Base-by-base conservation (phyloP, 805 yeast genomes). In the Priceomyces haplophilus region DNA sequence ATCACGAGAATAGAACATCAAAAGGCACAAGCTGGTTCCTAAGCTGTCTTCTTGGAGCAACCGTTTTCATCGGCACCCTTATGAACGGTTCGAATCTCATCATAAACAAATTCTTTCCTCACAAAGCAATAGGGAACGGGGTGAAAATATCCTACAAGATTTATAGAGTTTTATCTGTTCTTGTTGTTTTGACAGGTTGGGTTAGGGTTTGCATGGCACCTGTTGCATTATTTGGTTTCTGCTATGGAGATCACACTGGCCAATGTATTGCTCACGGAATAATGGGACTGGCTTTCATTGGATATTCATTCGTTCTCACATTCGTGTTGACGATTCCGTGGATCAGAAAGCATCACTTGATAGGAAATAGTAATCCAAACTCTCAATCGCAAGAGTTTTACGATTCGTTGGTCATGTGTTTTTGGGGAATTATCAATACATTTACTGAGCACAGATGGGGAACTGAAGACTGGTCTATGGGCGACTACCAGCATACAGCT, bases 391-490 rank as follows among this genome's bases (percentile, higher is more conserved):
- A 88, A 59, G 98, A 91, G 58, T 83, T 83, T 55, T 87, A 79
- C 59, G 98, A 91, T 63, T 82, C 90, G 30, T 51, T 75, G 33
- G 76, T 88, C 31, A 88, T 91, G 80, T 83, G 88, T 41, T 61
- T 74, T 8, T 91, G 97, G 96, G 98, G 98, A 5, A 80, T 89
- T 25, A 84, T 91, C 45, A 91, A 91, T 61, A 89, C 97, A 0
- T 91, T 91, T 64, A 91, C 98, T 1, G 98, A 91, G 64, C 98
- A 91, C 63, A 69, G 97, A 48, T 91, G 97, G 97, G 95, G 95
- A 30, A 58, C 62, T 24, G 93, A 89, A 58, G 79, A 72, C 7
- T 91, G 98, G 98, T 75, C 79, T 34, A 95, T 86, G 71, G 93
- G 96, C 7, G 97, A 89, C 62, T 88, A 84, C 61, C 97, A 90